These are phyloP conservation scores for Mucor mucedo DNA, from an alignment of 371 early-diverging fungal genomes.

Conservation along the genomic window DNA sequence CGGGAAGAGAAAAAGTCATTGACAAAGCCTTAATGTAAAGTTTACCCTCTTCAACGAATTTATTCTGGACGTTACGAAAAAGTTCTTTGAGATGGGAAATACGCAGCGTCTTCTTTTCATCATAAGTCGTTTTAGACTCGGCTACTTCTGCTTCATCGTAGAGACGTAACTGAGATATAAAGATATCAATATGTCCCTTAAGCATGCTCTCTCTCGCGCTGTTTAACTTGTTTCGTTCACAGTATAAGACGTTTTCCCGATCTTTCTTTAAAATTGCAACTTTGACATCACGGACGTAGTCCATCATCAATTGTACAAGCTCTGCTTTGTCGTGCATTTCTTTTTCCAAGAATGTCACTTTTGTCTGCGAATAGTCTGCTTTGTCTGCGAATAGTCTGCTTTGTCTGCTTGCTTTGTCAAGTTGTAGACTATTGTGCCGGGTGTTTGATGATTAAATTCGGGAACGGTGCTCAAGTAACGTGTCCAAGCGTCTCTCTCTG, in stretches of 20 bases:
- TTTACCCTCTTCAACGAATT: not conserved
- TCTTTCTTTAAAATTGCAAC: too few relatives aligned
- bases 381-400: too few relatives aligned
- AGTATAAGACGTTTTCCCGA: slow-evolving; percentile 20
- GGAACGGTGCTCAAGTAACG: too few relatives aligned
- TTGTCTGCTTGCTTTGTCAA: too few relatives aligned
- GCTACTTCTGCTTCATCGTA: slow-evolving; percentile 68
- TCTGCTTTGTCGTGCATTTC: too few relatives aligned
- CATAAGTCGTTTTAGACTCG: slow-evolving; percentile 53
- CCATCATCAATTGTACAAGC: too few relatives aligned
- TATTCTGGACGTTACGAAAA: slow-evolving; percentile 19
- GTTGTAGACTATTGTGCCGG: too few relatives aligned
- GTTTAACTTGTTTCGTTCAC: slow-evolving; percentile 33
- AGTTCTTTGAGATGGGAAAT: slow-evolving; percentile 33
- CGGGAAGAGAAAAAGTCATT: not conserved
- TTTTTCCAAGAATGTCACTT: too few relatives aligned
- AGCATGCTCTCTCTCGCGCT: slow-evolving; percentile 26
- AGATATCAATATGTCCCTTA: slow-evolving; percentile 51
- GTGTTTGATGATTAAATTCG: too few relatives aligned
- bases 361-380: too few relatives aligned
- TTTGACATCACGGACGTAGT: too few relatives aligned
- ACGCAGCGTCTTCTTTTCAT: slow-evolving; percentile 59
- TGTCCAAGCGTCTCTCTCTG: too few relatives aligned
- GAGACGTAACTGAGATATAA: slow-evolving; percentile 62
- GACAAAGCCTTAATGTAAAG: slow-evolving; percentile 2